Conservation (phyloP, 345 rosid species). For the Eucalyptus fibrosa region DNA sequence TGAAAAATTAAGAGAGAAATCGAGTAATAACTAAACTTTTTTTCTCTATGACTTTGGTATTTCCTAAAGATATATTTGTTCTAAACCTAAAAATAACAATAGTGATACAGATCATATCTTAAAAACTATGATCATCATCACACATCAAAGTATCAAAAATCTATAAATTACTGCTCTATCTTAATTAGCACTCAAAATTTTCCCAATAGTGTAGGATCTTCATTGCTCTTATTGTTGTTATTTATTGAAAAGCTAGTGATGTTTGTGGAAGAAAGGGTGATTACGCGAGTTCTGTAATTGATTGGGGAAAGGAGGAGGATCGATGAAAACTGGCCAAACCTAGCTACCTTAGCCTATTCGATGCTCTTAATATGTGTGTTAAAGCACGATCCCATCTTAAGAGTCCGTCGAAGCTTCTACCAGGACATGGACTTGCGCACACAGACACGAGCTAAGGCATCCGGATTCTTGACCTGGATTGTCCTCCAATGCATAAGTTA, state of each 20-base stretch:
- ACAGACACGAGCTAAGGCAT: not conserved
- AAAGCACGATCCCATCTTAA: not conserved
- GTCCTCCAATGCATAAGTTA: not conserved
- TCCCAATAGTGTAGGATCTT: not conserved
- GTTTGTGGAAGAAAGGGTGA: not conserved
- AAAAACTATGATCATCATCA: too few relatives aligned
- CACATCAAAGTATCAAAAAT: too few relatives aligned
- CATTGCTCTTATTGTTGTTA: not conserved
- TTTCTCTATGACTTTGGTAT: too few relatives aligned
- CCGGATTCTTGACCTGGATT: not conserved
- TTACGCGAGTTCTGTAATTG: not conserved
- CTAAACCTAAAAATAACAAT: too few relatives aligned
- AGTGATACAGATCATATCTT: too few relatives aligned
- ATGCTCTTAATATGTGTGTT: not conserved
- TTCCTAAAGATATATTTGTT: too few relatives aligned
- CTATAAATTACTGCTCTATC: too few relatives aligned
- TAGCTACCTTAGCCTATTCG: not conserved
- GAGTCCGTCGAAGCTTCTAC: not conserved
- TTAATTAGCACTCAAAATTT: too few relatives aligned
- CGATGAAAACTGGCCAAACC: not conserved
- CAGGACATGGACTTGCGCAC: not conserved
- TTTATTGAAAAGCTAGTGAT: not conserved
- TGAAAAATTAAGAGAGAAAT: too few relatives aligned
- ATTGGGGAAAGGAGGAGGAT: not conserved
- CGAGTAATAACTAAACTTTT: too few relatives aligned